Evolutionary conservation across 1,284 basidiomycete genomes (phyloP).

Genomic region (Moniliophthora roreri): DNA sequence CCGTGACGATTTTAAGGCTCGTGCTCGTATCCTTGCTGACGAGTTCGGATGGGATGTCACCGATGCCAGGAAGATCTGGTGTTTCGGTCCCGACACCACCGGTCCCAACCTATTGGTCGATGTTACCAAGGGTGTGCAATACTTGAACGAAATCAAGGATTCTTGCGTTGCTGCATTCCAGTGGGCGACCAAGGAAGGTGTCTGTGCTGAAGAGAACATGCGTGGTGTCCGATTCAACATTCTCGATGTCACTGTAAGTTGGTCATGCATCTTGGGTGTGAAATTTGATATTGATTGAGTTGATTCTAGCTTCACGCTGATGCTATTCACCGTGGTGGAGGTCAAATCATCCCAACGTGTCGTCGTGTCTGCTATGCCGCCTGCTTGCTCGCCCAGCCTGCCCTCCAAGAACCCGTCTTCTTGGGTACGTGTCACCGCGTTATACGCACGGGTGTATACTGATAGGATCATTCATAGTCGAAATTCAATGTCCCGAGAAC

Average conservation of each 20-base stretch:
- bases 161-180: conserved; percentile 99
- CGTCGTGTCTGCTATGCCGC: conserved; percentile 98
- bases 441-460: no score
- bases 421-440: conserved; percentile 52
- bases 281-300: conserved; percentile 12
- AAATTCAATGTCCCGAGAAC: conserved; percentile 98
- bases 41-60: conserved; percentile 99
- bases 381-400: conserved; percentile 87
- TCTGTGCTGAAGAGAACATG: conserved; percentile 97
- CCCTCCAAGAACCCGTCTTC: conserved; percentile 97
- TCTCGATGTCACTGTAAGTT: conserved; percentile 88
- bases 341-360: conserved; percentile 95
- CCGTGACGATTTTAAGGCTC: conserved; percentile 97
- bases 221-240: conserved; percentile 97
- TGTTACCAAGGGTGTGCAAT: conserved; percentile 98
- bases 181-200: conserved; percentile 99
- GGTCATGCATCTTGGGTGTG: background rate
- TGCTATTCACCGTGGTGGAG: conserved; percentile 99
- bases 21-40: conserved; percentile 95
- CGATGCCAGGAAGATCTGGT: conserved; percentile 99
- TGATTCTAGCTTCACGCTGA: conserved; percentile 84
- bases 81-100: conserved; percentile 98
- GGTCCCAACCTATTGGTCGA: conserved; percentile 98
- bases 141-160: conserved; percentile 99
- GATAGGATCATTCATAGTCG: conserved; percentile 52